Evolutionary conservation across 2,329 filamentous ascomycete species (phyloP), one percentile per base, ranked within the genome.

Genomic region (Nemania diffusa): DNA sequence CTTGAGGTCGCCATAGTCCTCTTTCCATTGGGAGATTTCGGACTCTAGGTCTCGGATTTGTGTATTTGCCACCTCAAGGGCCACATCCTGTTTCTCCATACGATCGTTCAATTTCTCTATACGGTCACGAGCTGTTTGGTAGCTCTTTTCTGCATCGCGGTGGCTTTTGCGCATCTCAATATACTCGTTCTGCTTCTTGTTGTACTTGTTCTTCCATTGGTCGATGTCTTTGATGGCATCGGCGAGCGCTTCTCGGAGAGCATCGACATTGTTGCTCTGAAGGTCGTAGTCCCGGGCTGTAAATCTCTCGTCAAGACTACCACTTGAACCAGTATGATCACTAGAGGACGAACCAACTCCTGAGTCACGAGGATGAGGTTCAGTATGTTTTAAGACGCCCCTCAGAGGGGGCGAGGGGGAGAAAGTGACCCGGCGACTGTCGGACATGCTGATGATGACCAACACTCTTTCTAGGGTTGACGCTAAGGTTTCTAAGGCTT

Each of bases 291-390:
- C 68, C 46, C 62, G 62, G 32, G 50, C 65, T 53, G 68, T 70
- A 58, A 75, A 76, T 65, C 67, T 71, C 50, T 73, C 73, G 69
- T 76, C 75, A 74, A 71, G 69, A 70, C 71, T 76, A 65, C 74
- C 72, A 64, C 73, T 74, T 58, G 68, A 58, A 56, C 73, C 73
- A 69, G 71, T 71, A 51, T 74, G 72, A 34, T 72, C 74, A 73
- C 74, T 76, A 57, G 74, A 76, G 60, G 71, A 76, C 67, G 75
- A 76, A 69, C 75, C 75, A 42, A 76, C 57, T 55, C 74, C 74
- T 29, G 74, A 76, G 66, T 76, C 74, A 42, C 71, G 69, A 57
- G 56, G 65, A 34, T 62, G 61, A 62, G 67, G 64, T 68, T 70
- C 72, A 51, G 64, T 48, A 27, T 69, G 69, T 58, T 73, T 34